These are phyloP conservation scores for Aciculosporium take DNA, from an alignment of 2,329 filamentous ascomycete genomes.

Conservation along the genomic window DNA sequence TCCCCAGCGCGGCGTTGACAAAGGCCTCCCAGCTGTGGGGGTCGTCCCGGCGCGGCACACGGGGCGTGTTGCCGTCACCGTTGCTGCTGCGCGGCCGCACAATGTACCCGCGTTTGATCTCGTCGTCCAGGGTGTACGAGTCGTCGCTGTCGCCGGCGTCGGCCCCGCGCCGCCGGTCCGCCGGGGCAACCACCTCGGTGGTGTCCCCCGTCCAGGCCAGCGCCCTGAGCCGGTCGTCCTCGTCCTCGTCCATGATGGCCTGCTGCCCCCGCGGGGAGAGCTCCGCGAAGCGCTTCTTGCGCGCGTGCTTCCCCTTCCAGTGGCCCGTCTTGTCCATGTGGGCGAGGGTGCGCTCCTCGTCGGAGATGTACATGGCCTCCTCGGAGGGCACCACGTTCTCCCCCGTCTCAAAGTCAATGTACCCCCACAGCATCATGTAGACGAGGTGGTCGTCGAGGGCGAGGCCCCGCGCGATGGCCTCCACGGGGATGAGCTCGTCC, in stretches of 20 bases:
- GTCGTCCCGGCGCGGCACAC: slow-evolving; percentile 8
- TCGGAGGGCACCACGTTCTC: slow-evolving; percentile 34
- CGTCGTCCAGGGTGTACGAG: slow-evolving; percentile 17
- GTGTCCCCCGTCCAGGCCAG: slow-evolving; percentile 19
- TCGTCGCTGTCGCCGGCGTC: too few species aligned
- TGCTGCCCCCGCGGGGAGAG: slow-evolving; percentile 23
- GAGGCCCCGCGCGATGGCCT: slow-evolving; percentile 38
- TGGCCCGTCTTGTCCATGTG: slow-evolving; percentile 21
- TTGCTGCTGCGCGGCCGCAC: slow-evolving; percentile 9
- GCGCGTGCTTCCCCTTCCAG: slow-evolving; percentile 30
- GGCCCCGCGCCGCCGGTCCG: neutral
- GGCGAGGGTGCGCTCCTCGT: slow-evolving; percentile 25
- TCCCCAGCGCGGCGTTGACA: slow-evolving; percentile 12
- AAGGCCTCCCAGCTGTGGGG: slow-evolving; percentile 14
- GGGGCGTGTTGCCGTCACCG: neutral
- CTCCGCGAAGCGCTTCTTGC: slow-evolving; percentile 28
- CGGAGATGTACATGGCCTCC: slow-evolving; percentile 37
- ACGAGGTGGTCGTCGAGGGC: slow-evolving; percentile 37
- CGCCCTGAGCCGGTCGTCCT: slow-evolving; percentile 21
- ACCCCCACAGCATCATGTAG: slow-evolving; percentile 49
- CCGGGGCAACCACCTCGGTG: slow-evolving; percentile 8
- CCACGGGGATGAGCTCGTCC: slow-evolving; percentile 44
- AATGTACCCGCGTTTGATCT: slow-evolving; percentile 20
- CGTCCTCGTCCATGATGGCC: slow-evolving; percentile 23
- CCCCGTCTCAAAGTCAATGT: slow-evolving; percentile 38